Percentiles rank a stretch among this genome's conserved stretches.
These are phyloP conservation scores for Lodderomyces margitis DNA, from an alignment of 1,139 yeast genomes.

Conservation along the genomic window DNA sequence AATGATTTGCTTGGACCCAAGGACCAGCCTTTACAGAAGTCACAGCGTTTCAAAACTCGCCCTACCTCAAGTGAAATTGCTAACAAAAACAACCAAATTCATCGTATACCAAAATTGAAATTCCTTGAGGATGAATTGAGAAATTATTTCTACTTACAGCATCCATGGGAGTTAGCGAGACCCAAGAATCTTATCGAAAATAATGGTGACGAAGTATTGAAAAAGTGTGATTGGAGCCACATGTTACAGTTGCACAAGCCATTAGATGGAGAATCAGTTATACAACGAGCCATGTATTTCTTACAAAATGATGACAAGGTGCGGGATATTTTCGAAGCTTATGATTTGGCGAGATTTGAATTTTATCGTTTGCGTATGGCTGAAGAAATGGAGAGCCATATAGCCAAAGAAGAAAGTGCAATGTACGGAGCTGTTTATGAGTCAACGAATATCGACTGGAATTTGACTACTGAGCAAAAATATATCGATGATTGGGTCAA, in stretches of 20 bases:
- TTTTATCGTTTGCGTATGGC: slow-evolving; percentile 83
- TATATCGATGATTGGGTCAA: slow-evolving; percentile 70
- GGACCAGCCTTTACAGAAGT: not conserved
- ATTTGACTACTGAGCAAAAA: slow-evolving; percentile 68
- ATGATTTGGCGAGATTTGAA: slow-evolving; percentile 83
- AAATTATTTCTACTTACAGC: slow-evolving; percentile 80
- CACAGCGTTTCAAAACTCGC: slow-evolving; percentile 49
- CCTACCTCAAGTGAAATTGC: slow-evolving; percentile 23
- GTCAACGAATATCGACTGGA: slow-evolving; percentile 57
- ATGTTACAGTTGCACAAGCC: slow-evolving; percentile 71
- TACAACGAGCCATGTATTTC: slow-evolving; percentile 82
- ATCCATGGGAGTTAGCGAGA: slow-evolving; percentile 97
- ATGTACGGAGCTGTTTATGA: slow-evolving; percentile 81
- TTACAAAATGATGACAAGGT: slow-evolving; percentile 34
- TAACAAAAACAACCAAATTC: slow-evolving; percentile 33
- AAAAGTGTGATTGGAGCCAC: slow-evolving; percentile 70
- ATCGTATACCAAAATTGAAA: slow-evolving; percentile 59
- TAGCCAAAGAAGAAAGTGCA: slow-evolving; percentile 77
- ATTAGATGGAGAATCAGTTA: slow-evolving; percentile 90
- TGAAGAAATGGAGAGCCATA: slow-evolving; percentile 72
- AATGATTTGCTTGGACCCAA: slow-evolving; percentile 4
- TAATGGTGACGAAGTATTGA: slow-evolving; percentile 48
- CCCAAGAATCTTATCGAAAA: slow-evolving; percentile 87
- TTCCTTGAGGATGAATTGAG: slow-evolving; percentile 85
- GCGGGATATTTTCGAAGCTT: slow-evolving; percentile 53